Evolutionary conservation across 2,329 filamentous ascomycete species (phyloP), one percentile per base, ranked within the genome.

Genomic region (Alternaria viburni): DNA sequence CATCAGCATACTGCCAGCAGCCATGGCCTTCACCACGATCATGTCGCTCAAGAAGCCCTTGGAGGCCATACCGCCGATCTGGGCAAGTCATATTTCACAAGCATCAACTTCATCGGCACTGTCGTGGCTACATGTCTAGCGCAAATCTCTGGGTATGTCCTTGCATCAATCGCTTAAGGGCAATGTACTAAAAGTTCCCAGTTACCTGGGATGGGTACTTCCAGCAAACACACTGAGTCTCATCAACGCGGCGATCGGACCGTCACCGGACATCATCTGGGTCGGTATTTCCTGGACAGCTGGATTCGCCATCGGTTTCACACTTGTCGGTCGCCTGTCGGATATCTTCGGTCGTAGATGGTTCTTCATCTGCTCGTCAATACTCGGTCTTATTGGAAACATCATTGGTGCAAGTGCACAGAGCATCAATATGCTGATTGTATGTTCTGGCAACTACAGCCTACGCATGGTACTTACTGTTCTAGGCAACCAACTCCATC

Each of bases 321-420:
- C 77, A 1, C 71, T 81, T 32, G 77, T 81, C 28, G 79, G 79
- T 21, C 74, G 75, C 10, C 63, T 81, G 3, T 78, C 74, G 6
- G 79, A 81, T 52, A 80, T 81, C 28, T 80, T 81, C 50, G 80
- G 79, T 17, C 64, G 78, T 52, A 60, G 79, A 63, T 77, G 67
- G 67, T 74, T 75, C 52, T 80, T 80, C 69, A 80, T 80, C 56
- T 68, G 70, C 17, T 73, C 75, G 1, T 77, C 73, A 5, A 43
- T 74, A n/a, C 67, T 81, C 12, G 76, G 74, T 11, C 52, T 80
- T 12, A 66, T 80, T 46, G 78, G 76, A 2, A 74, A 71, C 30
- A 79, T 81, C 43, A 75, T 81, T 36, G 78, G 79, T n/a, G 72
- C 73, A n/a, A 69, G 73, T 45, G 78, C 75, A 11, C 73, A 77